Evolutionary conservation across 768 basidiomycete genomes (phyloP).

Genomic region (Suillus lakei): DNA sequence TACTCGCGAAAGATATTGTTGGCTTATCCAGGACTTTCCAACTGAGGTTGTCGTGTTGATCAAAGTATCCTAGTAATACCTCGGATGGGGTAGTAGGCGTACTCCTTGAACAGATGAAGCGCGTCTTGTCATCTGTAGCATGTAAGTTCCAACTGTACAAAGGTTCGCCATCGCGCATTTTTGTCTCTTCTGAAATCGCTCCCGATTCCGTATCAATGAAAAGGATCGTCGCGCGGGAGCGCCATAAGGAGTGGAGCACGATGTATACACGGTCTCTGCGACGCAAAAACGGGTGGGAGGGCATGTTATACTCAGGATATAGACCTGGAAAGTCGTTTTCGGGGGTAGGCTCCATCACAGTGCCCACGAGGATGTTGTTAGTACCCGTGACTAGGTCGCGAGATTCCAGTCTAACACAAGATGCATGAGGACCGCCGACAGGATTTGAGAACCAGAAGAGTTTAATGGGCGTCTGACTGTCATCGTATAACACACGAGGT

Average conservation of each 20-base stretch:
- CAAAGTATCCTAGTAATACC: conserved; percentile 51
- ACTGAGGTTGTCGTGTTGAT: conserved; percentile 20
- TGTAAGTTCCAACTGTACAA: conserved; percentile 61
- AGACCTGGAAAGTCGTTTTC: conserved; percentile 61
- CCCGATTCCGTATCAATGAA: conserved; percentile 49
- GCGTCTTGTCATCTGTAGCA: conserved; percentile 47
- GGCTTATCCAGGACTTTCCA: conserved; percentile 53
- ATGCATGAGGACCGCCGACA: conserved; percentile 63
- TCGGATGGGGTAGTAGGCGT: conserved; percentile 51
- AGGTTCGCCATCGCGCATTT: conserved; percentile 14
- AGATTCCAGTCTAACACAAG: conserved; percentile 54
- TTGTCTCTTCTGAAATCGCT: conserved; percentile 37
- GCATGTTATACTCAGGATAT: conserved; percentile 56
- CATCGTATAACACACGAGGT: conserved; percentile 49
- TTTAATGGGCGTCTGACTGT: conserved; percentile 20
- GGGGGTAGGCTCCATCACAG: conserved; percentile 41
- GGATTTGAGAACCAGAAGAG: conserved; percentile 61
- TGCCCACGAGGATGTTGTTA: conserved; percentile 42
- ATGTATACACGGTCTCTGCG: conserved; percentile 31
- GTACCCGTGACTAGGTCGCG: conserved; percentile 37
- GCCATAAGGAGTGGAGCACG: conserved; percentile 56
- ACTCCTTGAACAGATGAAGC: conserved; percentile 55
- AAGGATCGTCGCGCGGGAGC: conserved; percentile 56
- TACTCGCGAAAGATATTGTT: conserved; percentile 45
- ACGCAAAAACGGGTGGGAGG: conserved; percentile 44